Base-by-base conservation (phyloP, 2,329 filamentous ascomycete genomes). In the Neonectria sp. region DNA sequence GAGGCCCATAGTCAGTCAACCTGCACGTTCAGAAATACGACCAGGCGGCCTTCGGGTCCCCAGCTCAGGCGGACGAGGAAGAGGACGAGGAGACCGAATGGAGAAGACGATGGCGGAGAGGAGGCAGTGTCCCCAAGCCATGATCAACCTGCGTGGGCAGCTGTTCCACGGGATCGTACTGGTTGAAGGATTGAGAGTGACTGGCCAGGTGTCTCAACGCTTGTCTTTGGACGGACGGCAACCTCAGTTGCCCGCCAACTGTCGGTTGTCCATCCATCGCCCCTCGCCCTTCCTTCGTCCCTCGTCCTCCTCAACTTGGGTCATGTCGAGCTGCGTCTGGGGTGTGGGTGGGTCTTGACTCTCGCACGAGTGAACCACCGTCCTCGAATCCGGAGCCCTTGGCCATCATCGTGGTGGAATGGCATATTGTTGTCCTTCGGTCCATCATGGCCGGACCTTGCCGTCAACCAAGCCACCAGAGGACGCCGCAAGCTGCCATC, bases 361-460 rank as follows among this genome's bases (percentile, higher is more conserved):
- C 24, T 33, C 24, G n/a, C 13, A 46, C 49, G 53, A 68, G 57
- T 37, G 52, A 33, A 61, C 51, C 46, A 48, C 61, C 61, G 46
- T 68, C 40, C 37, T 68, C 57, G 58, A 65, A 65, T 58, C 61
- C 53, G 57, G 60, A 52, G 37, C 15, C 49, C 45, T 55, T 31
- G 40, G 31, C 46, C 21, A 51, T 24, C n/a, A 8, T 21, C 48
- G 33, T 49, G 45, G 55, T 59, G 55, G 37, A 55, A 55, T 53
- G 49, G 55, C 48, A 59, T 49, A 33, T 52, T 49, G 49, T 37
- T 43, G 51, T 37, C 46, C 31, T 59, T 75, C 70, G 73, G 71
- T 67, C 70, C 59, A 73, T 69, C 68, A 49, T 68, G 63, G 52
- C 67, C 71, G 70, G 73, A 74, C 63, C 69, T 74, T 73, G 62